A percentile compares a stretch with the other conserved stretches of the same genome.
Conservation (phyloP, 108 stramenopile species). For the Schizochytrium sp. region DNA sequence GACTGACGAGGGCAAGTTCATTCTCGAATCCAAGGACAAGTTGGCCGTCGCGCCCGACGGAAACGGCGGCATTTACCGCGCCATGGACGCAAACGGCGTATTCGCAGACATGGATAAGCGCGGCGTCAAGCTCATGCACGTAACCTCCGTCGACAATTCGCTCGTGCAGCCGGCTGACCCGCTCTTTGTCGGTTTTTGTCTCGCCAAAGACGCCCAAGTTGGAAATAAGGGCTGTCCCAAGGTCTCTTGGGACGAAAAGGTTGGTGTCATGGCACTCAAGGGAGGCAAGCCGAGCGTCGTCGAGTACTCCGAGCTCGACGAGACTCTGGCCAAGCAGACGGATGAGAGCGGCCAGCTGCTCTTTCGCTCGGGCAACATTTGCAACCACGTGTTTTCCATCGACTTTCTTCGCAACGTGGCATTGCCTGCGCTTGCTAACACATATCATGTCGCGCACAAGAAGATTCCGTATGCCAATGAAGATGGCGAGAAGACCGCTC, state of each 20-base stretch:
- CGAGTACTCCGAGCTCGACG: slow-evolving; percentile 29
- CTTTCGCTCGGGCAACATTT: slow-evolving; percentile 85
- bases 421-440: slow-evolving; percentile 57
- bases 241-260: slow-evolving; percentile 72
- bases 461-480: slow-evolving; percentile 82
- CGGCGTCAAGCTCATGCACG: slow-evolving; percentile 75
- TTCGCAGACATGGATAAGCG: slow-evolving; percentile 67
- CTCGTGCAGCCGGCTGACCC: slow-evolving; percentile 83
- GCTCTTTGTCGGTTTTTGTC: slow-evolving; percentile 82
- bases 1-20: slow-evolving; percentile 72
- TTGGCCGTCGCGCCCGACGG: slow-evolving; percentile 87
- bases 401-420: slow-evolving; percentile 72
- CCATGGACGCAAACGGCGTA: slow-evolving; percentile 67
- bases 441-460: slow-evolving; percentile 90
- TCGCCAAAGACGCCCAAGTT: slow-evolving; percentile 65
- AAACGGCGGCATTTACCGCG: slow-evolving; percentile 93
- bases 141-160: slow-evolving; percentile 90
- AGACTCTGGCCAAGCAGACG: not conserved
- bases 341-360: slow-evolving; percentile 26
- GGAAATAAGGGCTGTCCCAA: slow-evolving; percentile 93
- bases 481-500: slow-evolving; percentile 39
- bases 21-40: slow-evolving; percentile 58
- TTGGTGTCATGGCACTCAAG: slow-evolving; percentile 72
- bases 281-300: slow-evolving; percentile 33
- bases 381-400: slow-evolving; percentile 89